Percentiles rank a stretch among this genome's conserved stretches.
phyloP scores from a whole-genome alignment of 2,329 filamentous ascomycete species.

The Beauveria scarabaeidicola region DNA sequence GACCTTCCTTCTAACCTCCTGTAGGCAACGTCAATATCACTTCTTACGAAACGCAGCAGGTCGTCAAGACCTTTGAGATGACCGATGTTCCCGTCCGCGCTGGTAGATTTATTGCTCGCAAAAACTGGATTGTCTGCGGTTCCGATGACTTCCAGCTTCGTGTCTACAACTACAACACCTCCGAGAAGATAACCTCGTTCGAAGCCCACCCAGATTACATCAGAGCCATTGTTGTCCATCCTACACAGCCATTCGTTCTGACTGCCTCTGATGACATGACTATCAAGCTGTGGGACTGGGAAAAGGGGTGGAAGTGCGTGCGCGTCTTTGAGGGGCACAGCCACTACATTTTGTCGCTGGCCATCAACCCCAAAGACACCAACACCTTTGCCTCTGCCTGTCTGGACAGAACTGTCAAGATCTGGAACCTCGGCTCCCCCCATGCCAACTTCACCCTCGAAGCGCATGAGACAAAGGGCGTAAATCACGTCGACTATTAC shows the following conservation, averaged over 20 bases:
- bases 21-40: constrained; percentile 96
- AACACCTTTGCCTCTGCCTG: constrained; percentile 90
- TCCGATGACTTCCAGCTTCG: constrained; percentile 84
- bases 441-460: constrained; percentile 95
- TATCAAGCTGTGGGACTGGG: constrained; percentile 98
- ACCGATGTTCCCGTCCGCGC: constrained; percentile 97
- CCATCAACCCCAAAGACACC: constrained; percentile 96
- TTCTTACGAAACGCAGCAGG: constrained; percentile 94
- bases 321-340: constrained; percentile 94
- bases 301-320: constrained; percentile 95
- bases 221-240: constrained; percentile 90
- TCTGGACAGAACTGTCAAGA: constrained; percentile 93
- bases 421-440: constrained; percentile 92
- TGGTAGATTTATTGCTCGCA: constrained; percentile 90
- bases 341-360: constrained; percentile 93
- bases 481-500: constrained; percentile 94
- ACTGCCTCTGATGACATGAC: constrained; percentile 98
- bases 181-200: constrained; percentile 94
- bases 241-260: constrained; percentile 88
- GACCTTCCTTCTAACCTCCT: not conserved
- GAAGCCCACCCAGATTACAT: constrained; percentile 99
- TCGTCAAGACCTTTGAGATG: constrained; percentile 98
- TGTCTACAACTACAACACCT: constrained; percentile 99
- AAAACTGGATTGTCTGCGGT: constrained; percentile 98
- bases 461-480: constrained; percentile 92